These are phyloP conservation scores for Fusarium brachygibbosum DNA, from an alignment of 2,329 filamentous ascomycete species.

Conservation along the genomic window DNA sequence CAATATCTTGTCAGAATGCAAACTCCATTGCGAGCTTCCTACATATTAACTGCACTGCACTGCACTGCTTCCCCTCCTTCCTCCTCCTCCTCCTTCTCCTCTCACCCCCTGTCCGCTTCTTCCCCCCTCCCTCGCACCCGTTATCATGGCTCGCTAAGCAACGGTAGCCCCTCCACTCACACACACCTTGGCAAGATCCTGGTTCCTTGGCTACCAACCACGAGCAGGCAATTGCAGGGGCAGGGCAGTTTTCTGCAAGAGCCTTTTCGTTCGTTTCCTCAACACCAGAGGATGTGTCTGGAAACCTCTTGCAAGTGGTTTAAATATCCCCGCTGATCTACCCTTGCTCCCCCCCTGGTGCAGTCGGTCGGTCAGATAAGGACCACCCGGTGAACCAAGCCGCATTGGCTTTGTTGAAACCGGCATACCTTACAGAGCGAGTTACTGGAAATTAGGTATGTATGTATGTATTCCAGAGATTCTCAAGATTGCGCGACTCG, in stretches of 20 bases:
- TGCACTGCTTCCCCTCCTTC: conserved; percentile 5
- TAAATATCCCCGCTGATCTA: conserved; percentile 48
- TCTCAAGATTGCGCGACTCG: not conserved
- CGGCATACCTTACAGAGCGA: conserved; percentile 7
- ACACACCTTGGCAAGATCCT: conserved; percentile 31
- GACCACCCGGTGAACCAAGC: conserved; percentile 30
- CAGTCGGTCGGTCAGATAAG: conserved; percentile 49
- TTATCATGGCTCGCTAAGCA: conserved; percentile 40
- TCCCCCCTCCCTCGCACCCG: conserved; percentile 14
- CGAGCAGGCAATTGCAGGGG: conserved; percentile 11
- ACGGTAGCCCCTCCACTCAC: conserved; percentile 23
- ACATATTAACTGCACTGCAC: conserved; percentile 13
- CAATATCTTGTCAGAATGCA: conserved; percentile 27
- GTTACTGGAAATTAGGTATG: not conserved
- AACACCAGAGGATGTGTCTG: conserved; percentile 31
- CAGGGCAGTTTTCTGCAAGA: conserved; percentile 1
- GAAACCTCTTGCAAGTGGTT: conserved; percentile 34
- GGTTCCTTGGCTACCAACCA: conserved; percentile 23
- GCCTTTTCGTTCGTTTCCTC: conserved; percentile 7
- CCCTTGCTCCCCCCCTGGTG: conserved; percentile 28
- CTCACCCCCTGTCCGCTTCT: not conserved
- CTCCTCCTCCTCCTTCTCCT: not conserved
- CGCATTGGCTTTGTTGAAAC: conserved; percentile 16
- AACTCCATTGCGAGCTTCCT: conserved; percentile 32
- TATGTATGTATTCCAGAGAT: not conserved